Evolutionary conservation across 192 early-diverging fungal species (phyloP), one percentile per base, ranked within the genome.

Genomic region (Podila verticillata): DNA sequence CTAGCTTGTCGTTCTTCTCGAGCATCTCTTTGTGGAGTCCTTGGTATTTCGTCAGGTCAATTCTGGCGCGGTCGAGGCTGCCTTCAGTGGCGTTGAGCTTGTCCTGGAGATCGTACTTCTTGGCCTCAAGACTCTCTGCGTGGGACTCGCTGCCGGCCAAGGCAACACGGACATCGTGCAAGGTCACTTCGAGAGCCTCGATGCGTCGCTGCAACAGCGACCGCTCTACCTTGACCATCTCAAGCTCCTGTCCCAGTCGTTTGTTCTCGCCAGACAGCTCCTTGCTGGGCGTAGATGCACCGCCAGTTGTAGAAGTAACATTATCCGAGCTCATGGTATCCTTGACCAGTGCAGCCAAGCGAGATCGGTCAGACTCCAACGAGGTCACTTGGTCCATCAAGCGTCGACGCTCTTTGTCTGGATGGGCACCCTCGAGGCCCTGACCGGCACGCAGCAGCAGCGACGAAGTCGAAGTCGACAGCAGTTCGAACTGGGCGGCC

Each of bases 31-130:
- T 75, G 62, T 75, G 74, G 9, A 75, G 62, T 24, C 17, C 63
- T 47, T 75, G 74, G 62, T 75, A 75, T 26, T 69, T 75, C 17
- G 57, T 69, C 30, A 66, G 64, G 39, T 75, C 74, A 54, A 69
- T 75, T 9, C 74, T 51, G 13, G 74, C 51, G 2, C 74, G 66
- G 26, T 75, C 74, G 8, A 69, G 48, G 22, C 44, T 60, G n/a
- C 74, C 74, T 31, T 75, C 74, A 13, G 62, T 51, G 7, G 74
- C 74, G 1, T 48, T n/a, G 24, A 75, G 24, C 62, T 75, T 75
- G 66, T 75, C 74, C 49, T 75, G 74, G 6, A 75, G 66, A 24
- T 75, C 74, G 35, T 75, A 75, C 66, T 75, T 75, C 62, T 75
- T 75, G 61, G 68, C 61, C 60, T 75, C 74, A 7, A 75, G 74